Conservation (phyloP, 352 stramenopile species). For the Pythium aphanidermatum region DNA sequence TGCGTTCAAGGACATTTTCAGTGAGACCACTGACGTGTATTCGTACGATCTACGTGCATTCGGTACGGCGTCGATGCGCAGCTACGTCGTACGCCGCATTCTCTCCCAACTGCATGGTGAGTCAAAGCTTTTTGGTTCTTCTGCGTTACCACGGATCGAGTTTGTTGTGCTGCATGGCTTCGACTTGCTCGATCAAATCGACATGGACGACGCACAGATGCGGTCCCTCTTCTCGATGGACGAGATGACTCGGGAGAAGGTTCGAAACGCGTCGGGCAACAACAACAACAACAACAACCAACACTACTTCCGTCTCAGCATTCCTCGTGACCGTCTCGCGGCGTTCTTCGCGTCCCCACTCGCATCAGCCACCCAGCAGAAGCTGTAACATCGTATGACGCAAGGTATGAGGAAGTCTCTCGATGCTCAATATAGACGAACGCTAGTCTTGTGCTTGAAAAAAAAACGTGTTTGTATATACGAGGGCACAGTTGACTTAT, state of each 20-base stretch:
- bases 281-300: slow-evolving; percentile 21
- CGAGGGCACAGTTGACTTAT: slow-evolving; percentile 9
- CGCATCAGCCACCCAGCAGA: slow-evolving; percentile 9
- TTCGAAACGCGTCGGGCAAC: slow-evolving; percentile 7
- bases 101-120: slow-evolving; percentile 41
- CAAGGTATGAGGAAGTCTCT: not conserved
- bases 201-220: slow-evolving; percentile 55
- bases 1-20: slow-evolving; percentile 52
- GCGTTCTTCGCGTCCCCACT: slow-evolving; percentile 46
- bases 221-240: slow-evolving; percentile 81
- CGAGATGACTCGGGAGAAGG: slow-evolving; percentile 69
- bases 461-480: no score
- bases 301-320: slow-evolving; percentile 55
- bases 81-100: slow-evolving; percentile 57
- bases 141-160: slow-evolving; percentile 42
- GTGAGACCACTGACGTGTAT: slow-evolving; percentile 31
- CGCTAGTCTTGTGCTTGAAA: no score
- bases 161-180: slow-evolving; percentile 73
- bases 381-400: slow-evolving; percentile 8
- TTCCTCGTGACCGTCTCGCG: slow-evolving; percentile 38
- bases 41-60: slow-evolving; percentile 67
- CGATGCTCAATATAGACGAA: slow-evolving; percentile 3
- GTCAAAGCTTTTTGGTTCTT: slow-evolving; percentile 23
- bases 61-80: slow-evolving; percentile 44
- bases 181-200: slow-evolving; percentile 72